Base-by-base conservation (phyloP, 306 rosid genomes). In the Chamaecrista fasciculata region DNA sequence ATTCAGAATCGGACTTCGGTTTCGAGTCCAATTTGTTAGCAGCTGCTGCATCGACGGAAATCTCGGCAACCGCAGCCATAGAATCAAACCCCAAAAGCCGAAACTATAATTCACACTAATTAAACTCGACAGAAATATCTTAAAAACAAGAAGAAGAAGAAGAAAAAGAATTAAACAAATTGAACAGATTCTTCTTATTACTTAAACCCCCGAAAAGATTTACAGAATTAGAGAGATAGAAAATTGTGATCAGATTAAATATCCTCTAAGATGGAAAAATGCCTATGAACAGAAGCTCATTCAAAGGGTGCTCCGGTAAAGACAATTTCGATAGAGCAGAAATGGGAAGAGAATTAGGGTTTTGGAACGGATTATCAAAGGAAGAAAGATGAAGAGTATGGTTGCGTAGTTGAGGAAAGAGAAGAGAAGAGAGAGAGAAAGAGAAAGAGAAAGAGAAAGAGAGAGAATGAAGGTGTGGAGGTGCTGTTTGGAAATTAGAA, bases 21-120 rank as follows among this genome's bases (percentile, higher is more conserved):
- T 72, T 55, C 60, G 83, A 66, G 76, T 84, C 92, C 80, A 85
- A 66, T 69, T 75, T 81, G 62, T 73, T 79, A 74, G 61, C 72
- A 78, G 78, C 79, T 44, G 81, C 82, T 50, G 77, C 86, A 81
- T 83, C 92, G 55, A 67, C 70, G 67, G 86, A 72, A 61, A 81
- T 56, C 80, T 86, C 92, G 77, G 91, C 86, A 76, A 85, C 89
- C 77, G 88, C 92, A 65, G 93, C 96, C 96, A 89, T 89, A 48
- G 86, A 84, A 74, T 76, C 76, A 57, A 73, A 60, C 64, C 62
- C 73, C 69, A 20, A 36, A 39, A 53, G 14, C 6, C 57, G 60
- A 28, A 62, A 37, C 20, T 23, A 39, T 14, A 67, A 51, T 26
- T 43, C 0, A 26, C 14, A 11, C 6, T 64, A 40, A 28, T 25